Conservation (phyloP, 805 yeast species). For the Phaffomyces thermotolerans region DNA sequence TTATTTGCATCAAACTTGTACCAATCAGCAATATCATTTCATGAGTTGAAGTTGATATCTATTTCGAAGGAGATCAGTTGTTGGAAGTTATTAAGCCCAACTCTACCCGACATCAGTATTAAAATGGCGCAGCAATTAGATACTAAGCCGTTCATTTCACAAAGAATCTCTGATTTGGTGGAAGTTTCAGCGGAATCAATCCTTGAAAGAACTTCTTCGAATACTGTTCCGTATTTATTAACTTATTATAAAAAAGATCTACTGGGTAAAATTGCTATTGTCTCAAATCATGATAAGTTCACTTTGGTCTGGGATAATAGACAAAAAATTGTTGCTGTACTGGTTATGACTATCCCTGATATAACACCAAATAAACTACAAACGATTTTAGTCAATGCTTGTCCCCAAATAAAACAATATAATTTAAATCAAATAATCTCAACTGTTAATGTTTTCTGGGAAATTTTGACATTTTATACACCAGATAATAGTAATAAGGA, state of each 20-base stretch:
- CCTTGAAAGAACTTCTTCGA: constrained; percentile 58
- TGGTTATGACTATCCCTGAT: constrained; percentile 43
- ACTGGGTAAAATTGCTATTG: constrained; percentile 52
- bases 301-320: constrained; percentile 43
- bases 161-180: constrained; percentile 55
- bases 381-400: constrained; percentile 44
- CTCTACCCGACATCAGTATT: constrained; percentile 63
- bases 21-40: constrained; percentile 61
- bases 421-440: constrained; percentile 23
- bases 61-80: constrained; percentile 51
- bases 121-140: constrained; percentile 49
- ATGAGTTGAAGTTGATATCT: constrained; percentile 55
- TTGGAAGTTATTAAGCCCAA: constrained; percentile 75
- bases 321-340: constrained; percentile 48
- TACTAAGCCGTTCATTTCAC: constrained; percentile 45
- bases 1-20: constrained; percentile 60
- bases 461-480: constrained; percentile 36
- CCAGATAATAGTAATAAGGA: constrained; percentile 26
- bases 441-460: constrained; percentile 30
- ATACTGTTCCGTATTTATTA: constrained; percentile 70
- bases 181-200: constrained; percentile 57
- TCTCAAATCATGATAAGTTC: constrained; percentile 37
- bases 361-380: constrained; percentile 45
- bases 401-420: constrained; percentile 37
- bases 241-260: constrained; percentile 58